Conservation (phyloP, 2,329 filamentous ascomycete genomes). For the Apiospora arundinis region DNA sequence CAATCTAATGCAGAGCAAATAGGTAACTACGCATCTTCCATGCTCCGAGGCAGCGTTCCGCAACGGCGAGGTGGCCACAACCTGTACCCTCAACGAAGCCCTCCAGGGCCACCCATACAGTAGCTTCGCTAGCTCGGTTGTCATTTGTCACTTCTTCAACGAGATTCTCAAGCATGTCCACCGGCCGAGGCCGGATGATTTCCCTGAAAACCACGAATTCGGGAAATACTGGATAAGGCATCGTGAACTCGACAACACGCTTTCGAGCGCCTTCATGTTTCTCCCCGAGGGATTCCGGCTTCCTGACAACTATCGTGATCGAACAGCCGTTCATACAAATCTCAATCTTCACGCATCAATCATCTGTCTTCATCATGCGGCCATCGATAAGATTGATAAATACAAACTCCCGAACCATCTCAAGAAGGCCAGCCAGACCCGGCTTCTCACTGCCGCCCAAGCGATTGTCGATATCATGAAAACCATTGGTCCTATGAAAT, state of each 20-base stretch:
- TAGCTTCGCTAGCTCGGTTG: slow-evolving; percentile 72
- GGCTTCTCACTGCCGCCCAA: slow-evolving; percentile 80
- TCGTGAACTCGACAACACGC: slow-evolving; percentile 78
- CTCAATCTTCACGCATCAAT: slow-evolving; percentile 87
- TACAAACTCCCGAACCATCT: slow-evolving; percentile 56
- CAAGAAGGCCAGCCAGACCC: slow-evolving; percentile 68
- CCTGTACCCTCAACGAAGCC: slow-evolving; percentile 68
- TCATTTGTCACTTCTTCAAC: slow-evolving; percentile 82
- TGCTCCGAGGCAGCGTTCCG: slow-evolving; percentile 78
- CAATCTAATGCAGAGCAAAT: slow-evolving; percentile 9
- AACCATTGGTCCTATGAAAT: slow-evolving; percentile 73
- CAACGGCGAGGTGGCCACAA: slow-evolving; percentile 66
- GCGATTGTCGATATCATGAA: slow-evolving; percentile 87
- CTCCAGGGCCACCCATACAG: slow-evolving; percentile 70
- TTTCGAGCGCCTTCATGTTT: slow-evolving; percentile 70
- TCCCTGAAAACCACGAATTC: slow-evolving; percentile 73
- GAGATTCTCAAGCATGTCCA: slow-evolving; percentile 83
- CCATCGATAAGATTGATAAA: slow-evolving; percentile 81
- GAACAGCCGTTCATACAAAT: slow-evolving; percentile 73
- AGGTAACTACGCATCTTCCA: slow-evolving; percentile 82
- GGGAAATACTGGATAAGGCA: slow-evolving; percentile 89
- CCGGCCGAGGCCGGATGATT: slow-evolving; percentile 70
- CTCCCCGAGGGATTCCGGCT: slow-evolving; percentile 18
- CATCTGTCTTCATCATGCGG: slow-evolving; percentile 89
- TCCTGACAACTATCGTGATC: slow-evolving; percentile 13